These are phyloP conservation scores for Hsuehochloa calcarea DNA, from an alignment of 176 grass and related monocot species.

Conservation along the genomic window DNA sequence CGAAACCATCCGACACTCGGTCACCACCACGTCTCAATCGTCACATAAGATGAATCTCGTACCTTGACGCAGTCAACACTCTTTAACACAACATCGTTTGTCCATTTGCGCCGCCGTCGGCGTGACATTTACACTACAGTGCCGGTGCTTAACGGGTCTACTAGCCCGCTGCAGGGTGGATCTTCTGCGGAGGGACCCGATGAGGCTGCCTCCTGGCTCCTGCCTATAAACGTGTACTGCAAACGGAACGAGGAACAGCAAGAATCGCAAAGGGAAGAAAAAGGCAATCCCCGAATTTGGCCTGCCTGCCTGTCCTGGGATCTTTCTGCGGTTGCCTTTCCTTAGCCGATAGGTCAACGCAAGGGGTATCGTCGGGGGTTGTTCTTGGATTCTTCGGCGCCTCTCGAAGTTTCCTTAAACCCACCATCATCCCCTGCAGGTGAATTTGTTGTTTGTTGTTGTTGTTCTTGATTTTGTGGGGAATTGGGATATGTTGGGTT, in stretches of 20 bases:
- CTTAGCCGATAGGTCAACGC: slow-evolving; percentile 25
- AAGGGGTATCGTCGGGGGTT: neutral
- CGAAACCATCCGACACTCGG: too few relatives aligned
- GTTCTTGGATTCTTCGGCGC: neutral
- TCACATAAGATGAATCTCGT: too few relatives aligned
- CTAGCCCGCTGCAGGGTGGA: neutral
- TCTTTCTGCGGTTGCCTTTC: neutral
- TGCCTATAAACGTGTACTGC: neutral
- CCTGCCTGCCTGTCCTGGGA: neutral
- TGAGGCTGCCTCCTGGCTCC: neutral
- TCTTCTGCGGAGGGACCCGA: neutral
- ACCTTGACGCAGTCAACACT: too few relatives aligned
- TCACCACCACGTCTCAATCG: too few relatives aligned
- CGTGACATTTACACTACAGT: too few relatives aligned
- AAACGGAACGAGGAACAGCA: neutral
- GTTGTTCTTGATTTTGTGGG: neutral
- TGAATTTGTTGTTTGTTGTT: neutral
- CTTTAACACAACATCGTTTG: too few relatives aligned
- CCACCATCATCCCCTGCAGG: neutral
- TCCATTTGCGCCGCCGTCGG: too few relatives aligned
- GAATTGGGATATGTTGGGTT: neutral
- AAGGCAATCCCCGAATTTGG: neutral
- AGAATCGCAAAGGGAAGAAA: neutral
- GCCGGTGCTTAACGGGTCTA: neutral
- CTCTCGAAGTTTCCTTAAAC: slow-evolving; percentile 10